Evolutionary conservation across 2,329 filamentous ascomycete genomes (phyloP).

Genomic region (Colletotrichum viniferum): DNA sequence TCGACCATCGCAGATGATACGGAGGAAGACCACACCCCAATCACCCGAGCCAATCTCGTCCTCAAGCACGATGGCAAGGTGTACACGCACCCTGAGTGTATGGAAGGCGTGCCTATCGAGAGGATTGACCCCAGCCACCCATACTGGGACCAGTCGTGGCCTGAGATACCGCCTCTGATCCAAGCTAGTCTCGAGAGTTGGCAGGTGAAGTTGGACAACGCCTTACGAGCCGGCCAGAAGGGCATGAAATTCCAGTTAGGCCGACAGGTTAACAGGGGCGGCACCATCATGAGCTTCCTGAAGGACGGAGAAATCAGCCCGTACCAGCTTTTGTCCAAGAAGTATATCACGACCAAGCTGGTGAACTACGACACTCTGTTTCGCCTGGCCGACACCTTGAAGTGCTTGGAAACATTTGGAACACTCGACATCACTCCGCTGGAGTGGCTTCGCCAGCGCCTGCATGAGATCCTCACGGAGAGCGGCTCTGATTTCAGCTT

Average conservation of each 20-base stretch:
- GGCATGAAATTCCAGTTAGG: slow-evolving; percentile 56
- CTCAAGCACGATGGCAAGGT: slow-evolving; percentile 53
- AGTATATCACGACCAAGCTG: slow-evolving; percentile 49
- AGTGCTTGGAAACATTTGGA: slow-evolving; percentile 57
- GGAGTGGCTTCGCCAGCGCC: slow-evolving; percentile 62
- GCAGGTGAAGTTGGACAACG: slow-evolving; percentile 48
- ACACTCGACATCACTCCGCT: slow-evolving; percentile 54
- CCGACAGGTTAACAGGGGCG: slow-evolving; percentile 61
- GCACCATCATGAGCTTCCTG: slow-evolving; percentile 57
- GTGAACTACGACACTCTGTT: slow-evolving; percentile 62
- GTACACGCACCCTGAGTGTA: slow-evolving; percentile 56
- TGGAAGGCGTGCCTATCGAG: slow-evolving; percentile 56
- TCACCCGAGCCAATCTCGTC: slow-evolving; percentile 48
- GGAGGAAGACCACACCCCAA: slow-evolving; percentile 9
- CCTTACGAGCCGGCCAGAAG: slow-evolving; percentile 38
- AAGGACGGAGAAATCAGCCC: slow-evolving; percentile 56
- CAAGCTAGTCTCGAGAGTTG: slow-evolving; percentile 50
- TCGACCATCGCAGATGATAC: slow-evolving; percentile 10
- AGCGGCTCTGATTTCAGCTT: slow-evolving; percentile 55
- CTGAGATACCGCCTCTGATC: slow-evolving; percentile 46
- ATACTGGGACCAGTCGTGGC: slow-evolving; percentile 63
- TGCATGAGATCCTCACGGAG: slow-evolving; percentile 51
- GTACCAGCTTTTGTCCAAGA: slow-evolving; percentile 60
- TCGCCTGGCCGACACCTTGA: slow-evolving; percentile 57
- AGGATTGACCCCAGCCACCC: slow-evolving; percentile 55